Evolutionary conservation across 768 basidiomycete genomes (phyloP), one percentile per base, ranked within the genome.

Genomic region (Rhodotorula paludigena): DNA sequence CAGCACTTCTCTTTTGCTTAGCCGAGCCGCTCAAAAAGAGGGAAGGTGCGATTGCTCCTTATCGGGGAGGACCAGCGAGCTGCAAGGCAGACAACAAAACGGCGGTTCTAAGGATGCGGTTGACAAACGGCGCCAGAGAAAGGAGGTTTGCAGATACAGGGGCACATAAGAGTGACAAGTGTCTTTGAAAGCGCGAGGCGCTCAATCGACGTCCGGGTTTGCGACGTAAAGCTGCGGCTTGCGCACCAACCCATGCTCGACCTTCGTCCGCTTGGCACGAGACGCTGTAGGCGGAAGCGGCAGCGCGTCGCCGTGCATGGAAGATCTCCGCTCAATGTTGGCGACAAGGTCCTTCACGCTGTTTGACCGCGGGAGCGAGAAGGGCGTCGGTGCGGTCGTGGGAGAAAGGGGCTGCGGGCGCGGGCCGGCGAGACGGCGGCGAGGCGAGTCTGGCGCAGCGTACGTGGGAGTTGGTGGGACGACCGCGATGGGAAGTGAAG

Each of bases 311-410:
- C 30, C 33, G 10, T 28, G 30, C 2, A 16, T 39, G 11, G n/a
- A n/a, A 3, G 44, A 23, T 0, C 41, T 28, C 21, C 52, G 35
- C 57, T 71, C 69, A 30, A 71, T 47, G 16, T 57, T 41, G 3
- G 61, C 60, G 44, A 71, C 64, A 39, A 71, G 57, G n/a, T 66
- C 64, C 35, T 60, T 66, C 44, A 71, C 69, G 39, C 64, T 63
- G 39, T 41, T 49, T 0, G 67, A 68, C 11, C 67, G 57, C 2
- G 45, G 45, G 2, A 16, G 21, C 3, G 35, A 28, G 60, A 39
- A 33, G 21, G 51, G 39, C 10, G n/a, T 16, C 42, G 45, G 23
- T 25, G 30, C 14, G 30, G 47, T 16, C 8, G 42, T 21, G 60
- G 60, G 12, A 3, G 60, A 33, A 5, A 48, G 5, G 2, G 60